A percentile compares a stretch with the other conserved stretches of the same genome.
These are phyloP conservation scores for Penicillium sp. DNA, from an alignment of 2,329 filamentous ascomycete species.

Conservation along the genomic window DNA sequence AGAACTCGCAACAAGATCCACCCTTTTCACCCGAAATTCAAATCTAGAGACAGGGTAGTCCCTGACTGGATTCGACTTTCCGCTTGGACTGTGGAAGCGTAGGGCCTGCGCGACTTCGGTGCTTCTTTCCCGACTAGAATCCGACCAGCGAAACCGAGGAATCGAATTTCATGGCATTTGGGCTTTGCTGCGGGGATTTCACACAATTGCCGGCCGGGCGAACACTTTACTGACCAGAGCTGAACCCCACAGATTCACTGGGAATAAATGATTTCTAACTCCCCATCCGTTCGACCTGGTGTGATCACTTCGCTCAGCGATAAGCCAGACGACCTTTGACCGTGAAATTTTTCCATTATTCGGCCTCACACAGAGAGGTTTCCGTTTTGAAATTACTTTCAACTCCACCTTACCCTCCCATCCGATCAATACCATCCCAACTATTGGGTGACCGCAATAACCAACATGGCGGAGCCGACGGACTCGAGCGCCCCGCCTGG, in stretches of 20 bases:
- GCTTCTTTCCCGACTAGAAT: not conserved
- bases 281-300: conserved; percentile 23
- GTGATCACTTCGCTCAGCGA: conserved; percentile 24
- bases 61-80: conserved; percentile 2
- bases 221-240: conserved; percentile 15
- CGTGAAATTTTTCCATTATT: conserved; percentile 7
- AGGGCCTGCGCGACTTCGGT: conserved; percentile 4
- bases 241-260: conserved; percentile 13
- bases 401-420: not conserved
- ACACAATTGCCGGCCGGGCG: not conserved
- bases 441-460: conserved; percentile 10
- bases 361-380: conserved; percentile 3
- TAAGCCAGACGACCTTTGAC: conserved; percentile 26
- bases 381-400: not conserved
- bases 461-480: conserved; percentile 24
- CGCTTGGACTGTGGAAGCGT: not conserved
- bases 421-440: conserved; percentile 4
- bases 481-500: conserved; percentile 21
- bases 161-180: not conserved
- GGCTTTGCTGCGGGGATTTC: not conserved
- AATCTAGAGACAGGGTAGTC: not conserved
- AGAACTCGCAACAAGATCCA: not conserved
- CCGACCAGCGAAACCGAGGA: not conserved
- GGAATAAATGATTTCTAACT: conserved; percentile 29
- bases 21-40: not conserved